Evolutionary conservation across 1,139 yeast species (phyloP).

Genomic region (Hyphopichia burtonii): DNA sequence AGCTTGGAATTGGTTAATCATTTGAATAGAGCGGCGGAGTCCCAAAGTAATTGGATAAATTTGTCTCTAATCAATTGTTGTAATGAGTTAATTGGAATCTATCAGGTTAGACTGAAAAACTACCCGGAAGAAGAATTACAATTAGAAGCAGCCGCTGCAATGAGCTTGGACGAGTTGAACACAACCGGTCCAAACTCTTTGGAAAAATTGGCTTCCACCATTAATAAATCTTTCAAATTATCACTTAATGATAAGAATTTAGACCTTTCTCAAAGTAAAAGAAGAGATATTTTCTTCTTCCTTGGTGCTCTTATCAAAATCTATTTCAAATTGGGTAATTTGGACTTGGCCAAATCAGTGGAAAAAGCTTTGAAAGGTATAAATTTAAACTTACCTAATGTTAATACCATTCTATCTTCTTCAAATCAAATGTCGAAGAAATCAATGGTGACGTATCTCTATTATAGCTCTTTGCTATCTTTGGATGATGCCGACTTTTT

Average conservation of each 20-base stretch:
- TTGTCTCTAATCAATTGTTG: conserved; percentile 55
- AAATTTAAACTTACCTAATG: conserved; percentile 42
- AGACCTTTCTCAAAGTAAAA: conserved; percentile 49
- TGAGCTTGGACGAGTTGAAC: conserved; percentile 2
- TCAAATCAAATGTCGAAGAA: conserved; percentile 36
- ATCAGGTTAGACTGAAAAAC: conserved; percentile 34
- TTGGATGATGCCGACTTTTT: conserved; percentile 62
- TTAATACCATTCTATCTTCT: conserved; percentile 36
- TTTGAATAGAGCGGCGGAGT: conserved; percentile 61
- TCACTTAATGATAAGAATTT: conserved; percentile 77
- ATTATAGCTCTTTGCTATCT: conserved; percentile 63
- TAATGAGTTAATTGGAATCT: conserved; percentile 52
- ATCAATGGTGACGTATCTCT: conserved; percentile 60
- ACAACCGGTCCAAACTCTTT: conserved; percentile 18
- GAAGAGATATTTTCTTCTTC: conserved; percentile 70
- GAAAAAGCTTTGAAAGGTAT: conserved; percentile 70
- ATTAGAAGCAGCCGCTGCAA: conserved; percentile 7
- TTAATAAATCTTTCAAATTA: conserved; percentile 73
- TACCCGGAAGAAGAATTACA: conserved; percentile 28
- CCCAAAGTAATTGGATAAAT: conserved; percentile 66
- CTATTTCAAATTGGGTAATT: conserved; percentile 67
- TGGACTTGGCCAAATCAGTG: conserved; percentile 76
- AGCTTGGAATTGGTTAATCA: conserved; percentile 44
- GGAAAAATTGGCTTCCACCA: conserved; percentile 61
- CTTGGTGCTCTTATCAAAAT: conserved; percentile 70